Evolutionary conservation across 192 early-diverging fungal species (phyloP), one percentile per base, ranked within the genome.

Genomic region (Phycomyces nitens): DNA sequence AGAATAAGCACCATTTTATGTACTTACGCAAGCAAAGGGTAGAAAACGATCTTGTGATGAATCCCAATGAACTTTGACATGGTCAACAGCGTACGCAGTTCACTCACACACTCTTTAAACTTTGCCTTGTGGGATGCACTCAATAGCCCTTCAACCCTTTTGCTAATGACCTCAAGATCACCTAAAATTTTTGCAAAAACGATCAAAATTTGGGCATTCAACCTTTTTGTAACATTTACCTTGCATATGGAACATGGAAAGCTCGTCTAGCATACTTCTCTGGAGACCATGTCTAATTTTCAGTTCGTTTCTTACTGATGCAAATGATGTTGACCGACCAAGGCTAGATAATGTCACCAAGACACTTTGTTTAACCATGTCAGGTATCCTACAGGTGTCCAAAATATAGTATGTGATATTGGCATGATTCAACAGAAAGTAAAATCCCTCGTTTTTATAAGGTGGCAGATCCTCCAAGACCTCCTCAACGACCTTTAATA

Each of bases 401-500:
- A 96, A 75, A n/a, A 94, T 81, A 6, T 82, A 79, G 39, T 93
- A 86, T 1, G 92, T 79, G 3, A 97, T 73, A 27, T 62, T 60
- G 57, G 84, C 79, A 68, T 95, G 90, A 74, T 92, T 96, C 41
- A 95, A 39, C 60, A 90, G 56, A 58, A 90, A 82, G 16, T 70
- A 70, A 34, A 86, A 82, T 0, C 81, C 71, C 6, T 81, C 80
- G 59, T 80, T 78, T 58, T 84, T 82, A 58, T 86, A 86, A 23
- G 86, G 80, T 20, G 87, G 89, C 39, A 89, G 76, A 53, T 85
- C 86, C 56, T 85, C 81, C 53, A 90, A 63, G 3, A 90, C 72
- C 76, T 91, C 86, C 52, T 86, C 86, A 6, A 89, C 88, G 0
- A 92, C 86, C 24, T 89, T 88, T n/a, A 97, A 72, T 1, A 94